Conservation (phyloP, 306 rosid species). For the Cucumis melo region DNA sequence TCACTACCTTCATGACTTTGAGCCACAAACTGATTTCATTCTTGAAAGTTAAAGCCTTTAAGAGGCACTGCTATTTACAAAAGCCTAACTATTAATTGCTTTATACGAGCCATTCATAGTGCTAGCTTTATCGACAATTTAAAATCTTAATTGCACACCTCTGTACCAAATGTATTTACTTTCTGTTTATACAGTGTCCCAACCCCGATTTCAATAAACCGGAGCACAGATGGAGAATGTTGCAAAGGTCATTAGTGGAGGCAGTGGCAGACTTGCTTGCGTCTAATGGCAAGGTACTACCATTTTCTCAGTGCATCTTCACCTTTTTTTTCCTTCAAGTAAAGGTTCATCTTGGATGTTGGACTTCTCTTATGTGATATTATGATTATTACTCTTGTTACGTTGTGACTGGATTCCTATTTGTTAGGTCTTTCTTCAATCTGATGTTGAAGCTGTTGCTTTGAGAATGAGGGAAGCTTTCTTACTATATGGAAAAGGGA, state of each 20-base stretch:
- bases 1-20: not conserved
- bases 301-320: constrained; percentile 1
- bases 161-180: not conserved
- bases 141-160: not conserved
- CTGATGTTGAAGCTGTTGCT: constrained; percentile 59
- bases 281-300: constrained; percentile 52
- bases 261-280: constrained; percentile 58
- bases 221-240: constrained; percentile 85
- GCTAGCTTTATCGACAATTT: not conserved
- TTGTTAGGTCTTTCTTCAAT: constrained; percentile 75
- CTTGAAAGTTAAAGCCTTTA: not conserved
- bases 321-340: not conserved
- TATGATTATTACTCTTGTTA: not conserved
- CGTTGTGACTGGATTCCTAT: constrained; percentile 1
- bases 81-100: not conserved
- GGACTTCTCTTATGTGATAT: not conserved
- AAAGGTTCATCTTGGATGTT: not conserved
- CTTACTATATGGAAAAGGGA: constrained; percentile 49
- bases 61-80: not conserved
- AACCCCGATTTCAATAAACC: constrained; percentile 86
- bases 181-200: constrained; percentile 44
- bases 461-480: constrained; percentile 63
- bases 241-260: constrained; percentile 67
- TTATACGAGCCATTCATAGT: not conserved
- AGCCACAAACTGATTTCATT: not conserved